Base-by-base conservation (phyloP, 148 eudicot species). In the Cornus kousa region DNA sequence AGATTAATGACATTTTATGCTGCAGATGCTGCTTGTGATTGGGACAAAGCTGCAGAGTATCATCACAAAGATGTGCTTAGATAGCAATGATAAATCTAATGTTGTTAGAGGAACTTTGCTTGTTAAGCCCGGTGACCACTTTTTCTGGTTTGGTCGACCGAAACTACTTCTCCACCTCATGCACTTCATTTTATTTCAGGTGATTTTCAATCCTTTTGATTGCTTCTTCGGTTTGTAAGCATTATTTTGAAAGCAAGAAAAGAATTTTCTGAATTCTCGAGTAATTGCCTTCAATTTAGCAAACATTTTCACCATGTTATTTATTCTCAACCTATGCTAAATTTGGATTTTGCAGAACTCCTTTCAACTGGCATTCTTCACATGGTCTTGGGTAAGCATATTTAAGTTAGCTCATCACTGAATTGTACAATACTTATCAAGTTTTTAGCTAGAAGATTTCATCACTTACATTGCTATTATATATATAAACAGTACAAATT, bases 41-140 rank as follows among this genome's bases (percentile, higher is more conserved):
- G 89, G 89, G 43, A 87, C 85, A 66, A 87, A 87, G 85, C 83
- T 87, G 32, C 87, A 87, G 79, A 70, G 83, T 9, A 82, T 87
- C 40, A 84, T 87, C 6, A 87, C 89, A 1, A 80, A 62, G 67
- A 85, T 87, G 89, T 78, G 87, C 73, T 66, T 87, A 59, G 87
- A 84, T 75, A 82, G 53, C 43, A 72, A 77, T 24, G 78, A 82
- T 20, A 87, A 82, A 55, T 82, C 87, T 24, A 74, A 70, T 59
- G 78, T 87, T 55, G 77, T 87, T 32, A 71, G 72, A 67, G 89
- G 89, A 71, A 80, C 82, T 11, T 65, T 80, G 46, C 83, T 82
- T 43, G 86, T 87, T 22, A 71, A 46, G 71, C 87, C 87, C 40
- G 75, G 85, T 14, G 89, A 87, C 71, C 83, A 82, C 71, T 84